Evolutionary conservation across 2,329 filamentous ascomycete species (phyloP), one percentile per base, ranked within the genome.

Genomic region (Pestalotiopsis sp.): DNA sequence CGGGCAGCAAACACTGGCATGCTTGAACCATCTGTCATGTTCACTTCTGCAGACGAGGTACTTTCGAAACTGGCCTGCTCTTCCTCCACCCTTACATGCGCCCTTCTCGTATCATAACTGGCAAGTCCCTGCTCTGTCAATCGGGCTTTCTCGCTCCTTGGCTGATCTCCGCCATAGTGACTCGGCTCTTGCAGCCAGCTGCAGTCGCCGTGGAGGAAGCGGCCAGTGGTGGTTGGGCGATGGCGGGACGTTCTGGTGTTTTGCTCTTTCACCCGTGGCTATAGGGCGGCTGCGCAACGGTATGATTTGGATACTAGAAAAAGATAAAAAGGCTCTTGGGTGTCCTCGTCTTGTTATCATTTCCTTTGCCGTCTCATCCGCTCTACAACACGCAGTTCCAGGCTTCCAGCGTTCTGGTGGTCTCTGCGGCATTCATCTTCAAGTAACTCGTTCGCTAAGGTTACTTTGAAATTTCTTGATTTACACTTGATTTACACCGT

Each of bases 371-470:
- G 68, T 38, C 59, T 17, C n/a, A 57, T 39, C 45, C n/a, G n/a
- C 20, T 45, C 25, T 38, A 60, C 27, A 55, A 65, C 64, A 57
- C 31, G 25, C 60, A 38, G 13, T 23, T 36, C 60, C 60, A 63
- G 31, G 13, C 38, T 38, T 11, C 55, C 14, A 20, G 25, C 31
- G 61, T 27, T 45, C 52, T 63, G 58, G 58, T 59, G 39, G 58
- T 64, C 31, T 23, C 65, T 67, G 60, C 58, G 67, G 49, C 17
- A 68, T 65, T 60, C 66, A 58, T 52, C 45, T 9, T n/a, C 45
- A 68, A 75, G 76, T 77, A 72, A 74, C 74, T 75, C 76, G 66
- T 75, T 78, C 76, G 76, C 71, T 78, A 76, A 76, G 73, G 73
- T 77, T 76, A 72, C 76, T 75, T 75, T 72, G 72, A 69, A 52